Percentiles rank a stretch among this genome's conserved stretches.
Conservation (phyloP, 176 grass and related monocot species). For the Oryza glaberrima region DNA sequence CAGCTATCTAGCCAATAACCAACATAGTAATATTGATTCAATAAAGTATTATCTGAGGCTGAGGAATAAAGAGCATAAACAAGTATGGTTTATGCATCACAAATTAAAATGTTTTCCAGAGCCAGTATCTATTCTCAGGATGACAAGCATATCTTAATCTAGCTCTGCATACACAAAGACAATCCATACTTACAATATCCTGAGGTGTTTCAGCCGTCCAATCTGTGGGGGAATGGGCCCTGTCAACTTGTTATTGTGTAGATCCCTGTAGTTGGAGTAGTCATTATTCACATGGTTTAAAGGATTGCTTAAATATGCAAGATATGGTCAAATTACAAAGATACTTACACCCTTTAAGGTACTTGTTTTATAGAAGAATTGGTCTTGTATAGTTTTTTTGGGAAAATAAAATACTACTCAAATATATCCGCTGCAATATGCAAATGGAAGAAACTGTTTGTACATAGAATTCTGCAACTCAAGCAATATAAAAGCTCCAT, state of each 20-base stretch:
- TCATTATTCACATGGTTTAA: constrained; percentile 20
- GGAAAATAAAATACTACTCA: neutral
- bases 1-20: constrained; percentile 8
- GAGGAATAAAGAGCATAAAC: neutral
- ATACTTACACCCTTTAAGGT: neutral
- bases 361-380: neutral
- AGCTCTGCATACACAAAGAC: constrained; percentile 19
- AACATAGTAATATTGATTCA: constrained; percentile 20
- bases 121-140: neutral
- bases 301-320: constrained; percentile 11
- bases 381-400: neutral
- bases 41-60: neutral
- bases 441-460: constrained; percentile 9
- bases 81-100: neutral
- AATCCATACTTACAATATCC: constrained; percentile 78
- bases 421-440: neutral
- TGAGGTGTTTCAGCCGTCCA: constrained; percentile 89
- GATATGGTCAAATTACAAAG: constrained; percentile 16
- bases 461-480: constrained; percentile 1
- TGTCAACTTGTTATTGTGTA: constrained; percentile 99
- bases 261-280: constrained; percentile 69
- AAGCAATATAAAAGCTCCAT: constrained; percentile 5
- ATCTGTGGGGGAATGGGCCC: constrained; percentile 93
- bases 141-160: neutral
- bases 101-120: neutral